Evolutionary conservation across 2,329 filamentous ascomycete species (phyloP), one percentile per base, ranked within the genome.

Genomic region (Pseudopithomyces chartarum): DNA sequence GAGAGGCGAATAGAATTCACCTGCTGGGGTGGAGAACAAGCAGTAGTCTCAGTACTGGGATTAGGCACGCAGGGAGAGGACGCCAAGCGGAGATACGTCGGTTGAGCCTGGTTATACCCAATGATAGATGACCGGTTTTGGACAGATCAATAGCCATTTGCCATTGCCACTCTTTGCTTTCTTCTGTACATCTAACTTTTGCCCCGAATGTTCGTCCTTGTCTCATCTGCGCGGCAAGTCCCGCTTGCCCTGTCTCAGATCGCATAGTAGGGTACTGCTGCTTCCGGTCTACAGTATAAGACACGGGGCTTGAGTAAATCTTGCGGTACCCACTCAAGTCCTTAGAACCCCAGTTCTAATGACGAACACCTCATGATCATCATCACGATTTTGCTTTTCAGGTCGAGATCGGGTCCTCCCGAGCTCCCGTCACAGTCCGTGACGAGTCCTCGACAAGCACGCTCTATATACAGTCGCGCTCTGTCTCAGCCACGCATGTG

Each of bases 81-180:
- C n/a, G 23, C 22, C 38, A 17, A 29, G 22, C 33, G 23, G 10
- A 12, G 48, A 42, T 26, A 17, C 38, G 38, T 23, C 38, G 23
- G 23, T 26, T 33, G 38, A 51, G 48, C 26, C 23, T 39, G 22
- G 33, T 22, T 51, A 51, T 51, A 51, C 48, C 48, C 48, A 43
- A 51, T 43, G 48, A 42, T 42, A 15, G 17, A 34, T 43, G 23
- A 19, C 29, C 34, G n/a, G 6, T 50, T 29, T 50, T 36, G 5
- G 44, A 47, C 29, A 47, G 8, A 13, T 26, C 33, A 8, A 34
- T 36, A 29, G 26, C 26, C 26, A 29, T 29, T 29, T 29, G 8
- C 26, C 26, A 29, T 4, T 29, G 26, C 8, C 44, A 17, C 33
- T 26, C 19, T n/a, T 26, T 38, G 33, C 45, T 48, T 23, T 36